Base-by-base conservation (phyloP, 2,329 filamentous ascomycete genomes). In the Neopestalotiopsis sp. region DNA sequence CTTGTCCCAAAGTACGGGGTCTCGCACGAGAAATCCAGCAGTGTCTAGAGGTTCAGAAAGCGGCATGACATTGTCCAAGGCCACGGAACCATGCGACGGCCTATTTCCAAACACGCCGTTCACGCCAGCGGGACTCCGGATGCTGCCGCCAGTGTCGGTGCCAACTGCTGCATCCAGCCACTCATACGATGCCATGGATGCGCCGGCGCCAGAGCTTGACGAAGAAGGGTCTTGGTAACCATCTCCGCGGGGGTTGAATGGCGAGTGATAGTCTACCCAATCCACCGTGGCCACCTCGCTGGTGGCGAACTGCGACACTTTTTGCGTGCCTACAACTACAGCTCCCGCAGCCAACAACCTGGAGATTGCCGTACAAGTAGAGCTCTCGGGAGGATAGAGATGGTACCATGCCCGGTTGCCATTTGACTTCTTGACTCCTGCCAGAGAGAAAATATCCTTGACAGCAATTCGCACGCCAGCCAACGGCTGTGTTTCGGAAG, bases 381-480 rank as follows among this genome's bases (percentile, higher is more conserved):
- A 75, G 5, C 82, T 85, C 1, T 81, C 80, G 1, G 83, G 75
- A 2, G 83, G 81, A 69, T 89, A 89, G 2, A 90, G 79, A 70
- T 85, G 79, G 67, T 87, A 87, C 80, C 85, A 91, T 1, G 89
- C 88, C 56, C 87, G 80, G 72, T 88, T 90, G 0, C 89, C 89
- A 67, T 85, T 84, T 4, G 82, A 83, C 0, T 85, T 89, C 45
- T 84, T 84, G 2, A 90, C 75, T 2, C 89, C 90, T 28, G 84
- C 82, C 53, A 91, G 77, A 70, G 89, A 82, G 73, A 84, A 89
- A 61, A 90, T 88, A 71, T 92, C 90, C 75, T 92, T 92, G 67
- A 91, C 82, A 0, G 85, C 89, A 0, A 91, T 76, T 20, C 90
- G 84, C 3, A 90, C 84, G 20, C 90, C 89, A 5, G 88, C 86